phyloP scores from a whole-genome alignment of 192 early-diverging fungal species.

The Coemansia sp. region DNA sequence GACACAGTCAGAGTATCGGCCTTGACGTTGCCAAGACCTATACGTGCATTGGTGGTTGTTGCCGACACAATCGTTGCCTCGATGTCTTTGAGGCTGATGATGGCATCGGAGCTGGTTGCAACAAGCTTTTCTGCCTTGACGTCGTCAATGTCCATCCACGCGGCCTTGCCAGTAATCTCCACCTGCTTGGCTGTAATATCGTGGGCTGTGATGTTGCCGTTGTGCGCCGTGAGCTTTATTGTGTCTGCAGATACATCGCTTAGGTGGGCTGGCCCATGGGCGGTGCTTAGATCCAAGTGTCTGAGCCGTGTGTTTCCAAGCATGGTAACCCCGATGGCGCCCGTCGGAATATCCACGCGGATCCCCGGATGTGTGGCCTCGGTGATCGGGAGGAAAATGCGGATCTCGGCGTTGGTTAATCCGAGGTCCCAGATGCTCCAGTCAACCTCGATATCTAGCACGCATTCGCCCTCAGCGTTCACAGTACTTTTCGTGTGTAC shows the following conservation, averaged over 20 bases:
- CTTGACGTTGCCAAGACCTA: slow-evolving; percentile 49
- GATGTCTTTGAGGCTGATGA: slow-evolving; percentile 54
- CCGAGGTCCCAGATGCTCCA: slow-evolving; percentile 55
- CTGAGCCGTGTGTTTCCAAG: slow-evolving; percentile 38
- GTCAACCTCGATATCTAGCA: slow-evolving; percentile 32
- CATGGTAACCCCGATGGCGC: slow-evolving; percentile 46
- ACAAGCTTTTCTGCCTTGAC: slow-evolving; percentile 18
- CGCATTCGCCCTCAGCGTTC: slow-evolving; percentile 22
- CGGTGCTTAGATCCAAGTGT: slow-evolving; percentile 34
- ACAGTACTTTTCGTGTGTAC: slow-evolving; percentile 25
- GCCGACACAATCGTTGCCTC: slow-evolving; percentile 26
- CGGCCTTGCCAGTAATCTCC: slow-evolving; percentile 33
- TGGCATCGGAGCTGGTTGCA: slow-evolving; percentile 44
- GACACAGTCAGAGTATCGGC: slow-evolving; percentile 31
- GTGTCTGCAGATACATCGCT: slow-evolving; percentile 40
- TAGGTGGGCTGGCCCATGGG: slow-evolving; percentile 47
- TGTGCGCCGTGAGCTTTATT: slow-evolving; percentile 36
- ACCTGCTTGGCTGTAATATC: slow-evolving; percentile 29
- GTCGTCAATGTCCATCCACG: slow-evolving; percentile 58
- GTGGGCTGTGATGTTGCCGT: slow-evolving; percentile 54
- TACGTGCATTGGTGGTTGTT: slow-evolving; percentile 42
- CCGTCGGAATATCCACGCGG: slow-evolving; percentile 36
- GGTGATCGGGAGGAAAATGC: slow-evolving; percentile 18
- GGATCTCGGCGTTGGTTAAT: slow-evolving; percentile 44
- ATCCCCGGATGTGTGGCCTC: slow-evolving; percentile 41